Evolutionary conservation across 2,329 filamentous ascomycete species (phyloP), one percentile per base, ranked within the genome.

Genomic region (Emmonsia crescens): DNA sequence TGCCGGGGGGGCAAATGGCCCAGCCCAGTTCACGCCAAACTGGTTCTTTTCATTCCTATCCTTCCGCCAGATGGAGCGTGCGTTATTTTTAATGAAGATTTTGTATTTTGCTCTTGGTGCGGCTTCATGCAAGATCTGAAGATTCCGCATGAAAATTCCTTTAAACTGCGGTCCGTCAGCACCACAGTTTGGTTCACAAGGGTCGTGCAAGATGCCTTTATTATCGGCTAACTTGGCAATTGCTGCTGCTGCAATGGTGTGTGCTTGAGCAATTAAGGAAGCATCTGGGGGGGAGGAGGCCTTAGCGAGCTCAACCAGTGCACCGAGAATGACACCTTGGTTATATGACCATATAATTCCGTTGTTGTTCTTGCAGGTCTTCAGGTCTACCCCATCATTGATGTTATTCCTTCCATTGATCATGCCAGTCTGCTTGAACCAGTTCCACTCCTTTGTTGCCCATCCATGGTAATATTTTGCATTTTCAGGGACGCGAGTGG

Each of bases 121-220:
- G 2, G 73, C 80, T 0, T 74, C 68, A 27, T 87, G 77, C 40
- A 91, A 72, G 60, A 82, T 80, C 40, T 79, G 78, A 24, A 91
- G 74, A 68, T 88, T 88, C 24, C 86, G 80, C 19, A 83, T 78
- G 65, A 89, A 89, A 42, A 89, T 78, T 3, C 88, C 88, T 73
- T 91, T 90, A 79, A 90, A 91, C 68, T 88, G 84, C 40, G 82
- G 78, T 1, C 78, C 81, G 63, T 85, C 66, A 3, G 66, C 81
- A 12, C 75, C 77, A 60, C 78, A 82, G 62, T 75, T 69, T 1
- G 79, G 77, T 66, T 85, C 83, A 65, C 83, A 85, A 27, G 70
- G 65, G 62, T 86, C 83, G 62, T 77, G 78, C 1, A 86, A 72
- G 31, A 85, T 75, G 12, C 79, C 78, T 59, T 78, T 71, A 0